Evolutionary conservation across 2,329 filamentous ascomycete genomes (phyloP), one percentile per base, ranked within the genome.

Genomic region (Pyrenochaeta sp.): DNA sequence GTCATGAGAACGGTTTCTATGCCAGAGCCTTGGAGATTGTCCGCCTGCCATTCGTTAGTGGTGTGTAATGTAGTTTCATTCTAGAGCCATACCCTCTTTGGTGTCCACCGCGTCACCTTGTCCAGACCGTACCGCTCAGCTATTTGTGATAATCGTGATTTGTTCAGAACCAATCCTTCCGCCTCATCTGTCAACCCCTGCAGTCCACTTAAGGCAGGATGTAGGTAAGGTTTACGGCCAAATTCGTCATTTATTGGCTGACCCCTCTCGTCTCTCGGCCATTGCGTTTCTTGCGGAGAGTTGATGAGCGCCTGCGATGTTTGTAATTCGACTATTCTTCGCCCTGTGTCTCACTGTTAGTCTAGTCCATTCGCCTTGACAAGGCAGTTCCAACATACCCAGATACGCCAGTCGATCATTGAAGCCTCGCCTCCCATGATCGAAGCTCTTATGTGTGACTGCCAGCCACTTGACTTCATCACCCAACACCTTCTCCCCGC

Each of bases 401-500:
- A 96, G 81, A 71, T 91, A 92, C n/a, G 92, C 91, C 76, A 99
- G 81, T 58, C 91, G 86, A 70, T 97, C 94, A 75, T 99, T 99
- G 79, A 94, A 97, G 1, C 94, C 94, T 81, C 93, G 88, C 70
- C 92, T 84, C 46, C 93, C 95, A 72, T 98, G 92, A 74, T 99
- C 94, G 72, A 97, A 98, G 78, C 92, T 97, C 85, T 98, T 98
- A 77, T 98, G 95, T 62, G 95, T 99, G 50, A 99, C 86, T 27
- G 93, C 93, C 69, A 98, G 81, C 95, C 95, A 99, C 80, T 97
- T 98, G 58, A 95, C 83, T 79, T 99, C 94, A 14, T 97, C 93
- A 1, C 90, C 88, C 52, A 99, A 82, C 74, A 95, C 75, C 65
- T 84, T 85, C 63, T 90, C 85, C 51, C 90, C 91, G 40, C 84